Percentiles rank a stretch among this genome's conserved stretches.
Evolutionary conservation across 352 stramenopile genomes (phyloP).

Genomic region (Pythium phragmiticola): DNA sequence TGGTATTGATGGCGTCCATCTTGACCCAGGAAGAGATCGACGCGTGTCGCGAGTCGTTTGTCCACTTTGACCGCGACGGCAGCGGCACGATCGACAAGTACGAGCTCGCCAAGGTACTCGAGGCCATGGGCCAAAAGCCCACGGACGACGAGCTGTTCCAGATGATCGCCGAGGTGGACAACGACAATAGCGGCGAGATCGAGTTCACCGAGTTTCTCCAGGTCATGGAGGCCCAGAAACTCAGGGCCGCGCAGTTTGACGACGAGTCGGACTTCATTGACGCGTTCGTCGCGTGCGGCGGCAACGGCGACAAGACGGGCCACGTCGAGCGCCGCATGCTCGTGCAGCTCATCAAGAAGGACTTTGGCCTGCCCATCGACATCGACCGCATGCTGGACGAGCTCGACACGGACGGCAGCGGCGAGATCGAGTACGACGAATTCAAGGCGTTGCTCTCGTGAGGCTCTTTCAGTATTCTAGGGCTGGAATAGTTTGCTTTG

Average conservation of each 20-base stretch:
- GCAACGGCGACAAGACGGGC: conserved; percentile 88
- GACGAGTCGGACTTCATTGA: conserved; percentile 98
- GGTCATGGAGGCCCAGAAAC: conserved; percentile 97
- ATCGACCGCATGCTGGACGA: conserved; percentile 96
- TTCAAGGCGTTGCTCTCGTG: conserved; percentile 92
- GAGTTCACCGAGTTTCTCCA: conserved; percentile 97
- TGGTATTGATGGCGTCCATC: conserved; percentile 60
- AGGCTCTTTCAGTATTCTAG: conserved; percentile 27
- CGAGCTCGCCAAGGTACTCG: conserved; percentile 93
- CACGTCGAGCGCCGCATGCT: conserved; percentile 89
- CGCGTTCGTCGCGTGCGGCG: conserved; percentile 95
- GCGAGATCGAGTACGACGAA: conserved; percentile 96
- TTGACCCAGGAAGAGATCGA: conserved; percentile 96
- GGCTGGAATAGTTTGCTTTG: conserved; percentile 74
- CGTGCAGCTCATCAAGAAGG: conserved; percentile 95
- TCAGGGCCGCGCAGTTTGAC: conserved; percentile 91
- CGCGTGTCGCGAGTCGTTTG: conserved; percentile 94
- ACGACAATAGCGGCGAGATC: conserved; percentile 94
- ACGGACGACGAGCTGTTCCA: conserved; percentile 98
- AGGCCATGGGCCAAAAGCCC: conserved; percentile 96
- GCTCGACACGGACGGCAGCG: conserved; percentile 92
- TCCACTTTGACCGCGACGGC: conserved; percentile 97
- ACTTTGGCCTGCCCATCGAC: conserved; percentile 95
- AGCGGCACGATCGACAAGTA: conserved; percentile 95
- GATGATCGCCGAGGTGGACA: conserved; percentile 95